Evolutionary conservation across 2,329 filamentous ascomycete species (phyloP).

Genomic region (Phaeomoniella chlamydospora): DNA sequence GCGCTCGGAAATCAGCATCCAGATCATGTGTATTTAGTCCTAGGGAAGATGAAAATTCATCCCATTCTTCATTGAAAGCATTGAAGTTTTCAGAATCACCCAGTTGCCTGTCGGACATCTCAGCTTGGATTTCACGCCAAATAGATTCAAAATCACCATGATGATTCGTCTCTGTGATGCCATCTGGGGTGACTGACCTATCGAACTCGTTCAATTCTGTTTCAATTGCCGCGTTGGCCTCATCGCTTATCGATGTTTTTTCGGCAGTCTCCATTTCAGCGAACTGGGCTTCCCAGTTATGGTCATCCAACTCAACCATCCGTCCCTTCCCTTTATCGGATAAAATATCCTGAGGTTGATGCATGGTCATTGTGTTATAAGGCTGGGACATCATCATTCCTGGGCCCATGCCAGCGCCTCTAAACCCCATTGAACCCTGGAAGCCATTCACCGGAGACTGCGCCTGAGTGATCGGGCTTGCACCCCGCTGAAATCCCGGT

Average conservation of each 20-base stretch:
- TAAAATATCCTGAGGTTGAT: constrained; percentile 21
- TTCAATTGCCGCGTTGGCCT: constrained; percentile 65
- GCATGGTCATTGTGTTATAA: constrained; percentile 33
- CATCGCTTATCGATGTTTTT: constrained; percentile 38
- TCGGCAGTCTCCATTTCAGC: constrained; percentile 59
- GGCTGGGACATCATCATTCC: constrained; percentile 38
- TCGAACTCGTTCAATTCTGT: constrained; percentile 81
- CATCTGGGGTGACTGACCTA: constrained; percentile 49
- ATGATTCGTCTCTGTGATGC: constrained; percentile 55
- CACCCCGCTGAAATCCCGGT: constrained; percentile 41
- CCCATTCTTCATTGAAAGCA: constrained; percentile 50
- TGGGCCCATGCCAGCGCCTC: constrained; percentile 29
- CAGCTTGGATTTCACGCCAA: constrained; percentile 31
- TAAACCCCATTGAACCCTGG: constrained; percentile 30
- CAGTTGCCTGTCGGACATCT: constrained; percentile 39
- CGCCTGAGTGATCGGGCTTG: constrained; percentile 38
- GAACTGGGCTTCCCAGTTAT: constrained; percentile 94
- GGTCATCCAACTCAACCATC: constrained; percentile 83
- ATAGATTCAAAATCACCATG: constrained; percentile 83
- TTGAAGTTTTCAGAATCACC: constrained; percentile 46
- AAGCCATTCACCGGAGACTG: constrained; percentile 43
- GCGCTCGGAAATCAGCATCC: neutral
- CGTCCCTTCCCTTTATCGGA: constrained; percentile 65
- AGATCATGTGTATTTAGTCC: constrained; percentile 49
- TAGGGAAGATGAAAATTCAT: constrained; percentile 66